Base-by-base conservation (phyloP, 768 basidiomycete genomes). In the Serendipita sp. region DNA sequence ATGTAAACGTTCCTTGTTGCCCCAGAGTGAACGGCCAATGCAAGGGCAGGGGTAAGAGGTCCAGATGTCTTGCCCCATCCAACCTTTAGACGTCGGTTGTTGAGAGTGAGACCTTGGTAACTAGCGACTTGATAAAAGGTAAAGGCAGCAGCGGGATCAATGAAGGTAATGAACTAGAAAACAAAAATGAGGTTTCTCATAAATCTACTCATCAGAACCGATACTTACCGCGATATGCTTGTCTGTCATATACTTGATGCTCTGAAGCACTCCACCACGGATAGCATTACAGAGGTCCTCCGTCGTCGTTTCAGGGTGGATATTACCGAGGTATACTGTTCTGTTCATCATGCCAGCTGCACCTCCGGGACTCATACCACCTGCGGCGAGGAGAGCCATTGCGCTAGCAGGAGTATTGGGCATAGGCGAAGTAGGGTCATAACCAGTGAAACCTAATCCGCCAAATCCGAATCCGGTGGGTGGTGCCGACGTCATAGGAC, bases 1-100 rank as follows among this genome's bases (percentile, higher is more conserved):
- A 97, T 84, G 75, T 97, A 99, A 60, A 99, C 94, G 72, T 98
- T 99, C 65, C 96, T 81, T 13, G 92, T 96, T 1, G 95, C 92
- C 18, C 96, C 96, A 0, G 85, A 81, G 72, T 94, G 90, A 2
- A 99, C 89, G 0, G 92, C 89, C 67, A 94, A 80, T 34, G 91
- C 88, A 45, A 96, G 79, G 1, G 85, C 82, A 15, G 93, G 88
- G 16, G 86, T 82, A 15, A 95, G 78, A 16, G 92, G 87, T 3
- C 92, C 93, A 15, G 91, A 86, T 71, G 89, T 89, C 81, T 95
- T 98, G 65, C 95, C 95, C 96, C 95, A 99, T 54, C 95, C 94
- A 69, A 97, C 85, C 79, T 97, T 98, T 67, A 98, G 82, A 32
- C 93, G 85, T 47, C 94, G 86, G 74, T 92, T 91, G 78, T 92